Base-by-base conservation (phyloP, 306 rosid species). In the Pyrus communis region DNA sequence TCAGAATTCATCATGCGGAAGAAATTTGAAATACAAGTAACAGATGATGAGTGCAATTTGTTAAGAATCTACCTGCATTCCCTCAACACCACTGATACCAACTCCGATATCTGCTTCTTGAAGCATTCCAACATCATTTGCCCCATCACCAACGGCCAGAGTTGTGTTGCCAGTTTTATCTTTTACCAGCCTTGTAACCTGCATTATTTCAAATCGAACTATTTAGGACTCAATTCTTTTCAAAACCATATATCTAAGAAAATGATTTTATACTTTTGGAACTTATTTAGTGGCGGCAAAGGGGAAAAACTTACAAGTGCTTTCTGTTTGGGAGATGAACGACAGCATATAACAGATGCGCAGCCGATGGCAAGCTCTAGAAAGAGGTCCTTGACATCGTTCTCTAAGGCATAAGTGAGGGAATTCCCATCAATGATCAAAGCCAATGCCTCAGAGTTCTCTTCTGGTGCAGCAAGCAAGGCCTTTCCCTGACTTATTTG, bases 101-200 rank as follows among this genome's bases (percentile, higher is more conserved):
- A 96, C 54, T 54, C 99, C 99, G 72, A 96, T 96, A 80, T 96
- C 99, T 17, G 99, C 99, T 87, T 96, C 99, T 85, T 96, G 99
- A 71, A 96, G 96, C 99, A 96, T 96, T 71, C 98, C 99, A 2
- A 96, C 99, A 82, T 96, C 99, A 78, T 96, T 96, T 78, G 99
- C 99, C 49, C 99, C 99, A 83, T 96, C 99, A 82, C 99, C 99
- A 82, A 96, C 84, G 67, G 98, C 99, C 64, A 96, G 91, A 71
- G 93, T 92, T 75, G 98, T 96, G 54, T 77, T 82, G 35, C 93
- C 92, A 59, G 89, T 89, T 82, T 81, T 89, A 40, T 63, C 66
- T 84, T 96, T 96, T 38, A 96, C 99, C 61, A 96, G 75, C 75
- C 96, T 84, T 62, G 99, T 85, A 60, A 96, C 94, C 98, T 93